Percentiles rank a stretch among this genome's conserved stretches.
Conservation (phyloP, 192 early-diverging fungal species). For the Coemansia sp. region DNA sequence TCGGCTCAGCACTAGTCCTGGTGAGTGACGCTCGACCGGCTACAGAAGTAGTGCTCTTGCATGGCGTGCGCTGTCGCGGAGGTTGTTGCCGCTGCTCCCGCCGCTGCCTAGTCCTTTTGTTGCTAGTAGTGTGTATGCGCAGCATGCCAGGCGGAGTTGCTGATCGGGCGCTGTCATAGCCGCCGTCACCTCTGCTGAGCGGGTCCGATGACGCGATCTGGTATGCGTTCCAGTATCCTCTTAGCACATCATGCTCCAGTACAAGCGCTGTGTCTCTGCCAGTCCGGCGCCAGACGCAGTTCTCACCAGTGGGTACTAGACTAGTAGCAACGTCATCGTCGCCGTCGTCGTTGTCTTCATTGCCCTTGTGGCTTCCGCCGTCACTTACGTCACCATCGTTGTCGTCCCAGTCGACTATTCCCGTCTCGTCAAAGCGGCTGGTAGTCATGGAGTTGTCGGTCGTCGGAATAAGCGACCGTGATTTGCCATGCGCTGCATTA, state of each 20-base stretch:
- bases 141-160: constrained; percentile 32
- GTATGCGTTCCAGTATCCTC: constrained; percentile 30
- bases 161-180: constrained; percentile 9
- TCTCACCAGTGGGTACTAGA: not conserved
- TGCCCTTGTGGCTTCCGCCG: not conserved
- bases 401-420: constrained; percentile 9
- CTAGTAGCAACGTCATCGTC: not conserved
- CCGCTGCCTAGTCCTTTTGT: not conserved
- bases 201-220: not conserved
- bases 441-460: constrained; percentile 15
- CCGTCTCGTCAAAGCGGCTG: not conserved
- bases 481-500: constrained; percentile 53
- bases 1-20: not conserved
- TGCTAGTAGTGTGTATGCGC: constrained; percentile 10
- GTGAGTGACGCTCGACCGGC: not conserved
- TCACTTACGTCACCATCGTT: constrained; percentile 3
- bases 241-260: constrained; percentile 39
- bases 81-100: constrained; percentile 12
- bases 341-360: not conserved
- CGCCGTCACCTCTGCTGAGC: not conserved
- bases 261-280: constrained; percentile 21
- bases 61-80: constrained; percentile 18
- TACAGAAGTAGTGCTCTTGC: not conserved
- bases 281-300: constrained; percentile 7
- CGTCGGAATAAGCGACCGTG: constrained; percentile 48